phyloP scores from a whole-genome alignment of 2,329 filamentous ascomycete genomes.

The Trichoderma sp. region DNA sequence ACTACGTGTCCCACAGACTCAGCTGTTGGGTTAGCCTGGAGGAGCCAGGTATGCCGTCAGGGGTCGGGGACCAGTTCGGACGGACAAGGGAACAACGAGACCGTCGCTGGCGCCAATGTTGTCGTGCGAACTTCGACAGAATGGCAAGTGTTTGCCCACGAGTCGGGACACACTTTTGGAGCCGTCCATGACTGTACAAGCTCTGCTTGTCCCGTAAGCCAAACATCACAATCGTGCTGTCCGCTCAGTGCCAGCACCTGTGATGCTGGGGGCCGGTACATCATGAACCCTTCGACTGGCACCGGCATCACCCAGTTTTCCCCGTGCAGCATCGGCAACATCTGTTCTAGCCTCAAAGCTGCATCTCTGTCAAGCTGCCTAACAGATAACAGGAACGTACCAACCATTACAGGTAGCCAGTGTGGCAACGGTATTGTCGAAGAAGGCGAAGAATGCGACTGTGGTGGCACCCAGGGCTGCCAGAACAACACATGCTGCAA shows the following conservation, averaged over 20 bases:
- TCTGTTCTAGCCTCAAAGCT: constrained; percentile 82
- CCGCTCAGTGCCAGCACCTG: constrained; percentile 69
- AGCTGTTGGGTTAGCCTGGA: constrained; percentile 90
- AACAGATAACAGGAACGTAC: constrained; percentile 80
- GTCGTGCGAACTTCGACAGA: constrained; percentile 80
- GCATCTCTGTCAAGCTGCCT: constrained; percentile 77
- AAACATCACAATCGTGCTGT: constrained; percentile 66
- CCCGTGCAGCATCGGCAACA: constrained; percentile 86
- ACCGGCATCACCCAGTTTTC: constrained; percentile 77
- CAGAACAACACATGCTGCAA: constrained; percentile 80
- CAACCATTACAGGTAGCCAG: constrained; percentile 77
- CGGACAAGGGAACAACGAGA: constrained; percentile 60
- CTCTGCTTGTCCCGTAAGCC: constrained; percentile 66
- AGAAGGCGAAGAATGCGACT: constrained; percentile 92
- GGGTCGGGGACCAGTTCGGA: constrained; percentile 56
- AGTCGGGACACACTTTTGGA: constrained; percentile 91
- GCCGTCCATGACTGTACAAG: constrained; percentile 89
- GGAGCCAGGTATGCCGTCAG: constrained; percentile 77
- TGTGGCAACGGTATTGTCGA: constrained; percentile 99
- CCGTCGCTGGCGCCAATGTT: constrained; percentile 83
- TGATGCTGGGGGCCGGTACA: constrained; percentile 74
- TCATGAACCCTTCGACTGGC: constrained; percentile 94
- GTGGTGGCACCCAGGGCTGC: constrained; percentile 75
- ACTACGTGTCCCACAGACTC: constrained; percentile 78
- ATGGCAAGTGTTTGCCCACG: constrained; percentile 96